Base-by-base conservation (phyloP, 225 moss, liverwort and hornwort species). In the Physcomitrium patens region DNA sequence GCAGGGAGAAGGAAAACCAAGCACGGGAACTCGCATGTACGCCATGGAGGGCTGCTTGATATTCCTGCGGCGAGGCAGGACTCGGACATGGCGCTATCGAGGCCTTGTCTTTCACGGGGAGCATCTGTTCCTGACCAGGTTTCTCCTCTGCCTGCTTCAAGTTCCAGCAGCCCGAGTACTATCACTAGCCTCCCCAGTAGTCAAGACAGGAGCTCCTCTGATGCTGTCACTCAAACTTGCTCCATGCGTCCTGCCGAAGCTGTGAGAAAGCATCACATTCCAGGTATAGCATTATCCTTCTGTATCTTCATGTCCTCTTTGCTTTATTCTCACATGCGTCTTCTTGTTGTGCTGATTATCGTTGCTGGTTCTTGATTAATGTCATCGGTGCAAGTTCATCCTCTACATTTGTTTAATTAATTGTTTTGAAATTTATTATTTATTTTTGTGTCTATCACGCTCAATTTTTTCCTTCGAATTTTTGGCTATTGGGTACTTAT, bases 1-100 rank as follows among this genome's bases (percentile, higher is more conserved):
- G 81, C 81, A 42, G 81, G 85, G 67, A 66, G 85, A 59, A 78
- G 81, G 52, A 85, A 81, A 44, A 85, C 78, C 41, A 85, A 85
- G 12, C 78, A 81, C 12, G 68, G 81, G 26, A 81, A 75, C 63
- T 47, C 72, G 78, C 85, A 78, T 53, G 70, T 78, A n/a, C 74
- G 81, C 15, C 78, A 85, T 69, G 77, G 66, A 11, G 61, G 20
- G 10, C n/a, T 70, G 37, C 27, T 65, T 49, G 77, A 81, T 41
- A 65, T 10, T 1, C 13, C 74, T 55, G 65, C 65, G 19, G 68
- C 59, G 64, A 77, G 78, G 67, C 55, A 69, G 55, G 74, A 81
- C 67, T 70, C 79, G 18, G 63, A 60, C 6, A 45, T 55, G 44
- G 77, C 55, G 19, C 70, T 27, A 12, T 53, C 60, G 10, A 75